A percentile compares a stretch with the other conserved stretches of the same genome.
Conservation (phyloP, 257 asterid species). For the Gardenia jasminoides region DNA sequence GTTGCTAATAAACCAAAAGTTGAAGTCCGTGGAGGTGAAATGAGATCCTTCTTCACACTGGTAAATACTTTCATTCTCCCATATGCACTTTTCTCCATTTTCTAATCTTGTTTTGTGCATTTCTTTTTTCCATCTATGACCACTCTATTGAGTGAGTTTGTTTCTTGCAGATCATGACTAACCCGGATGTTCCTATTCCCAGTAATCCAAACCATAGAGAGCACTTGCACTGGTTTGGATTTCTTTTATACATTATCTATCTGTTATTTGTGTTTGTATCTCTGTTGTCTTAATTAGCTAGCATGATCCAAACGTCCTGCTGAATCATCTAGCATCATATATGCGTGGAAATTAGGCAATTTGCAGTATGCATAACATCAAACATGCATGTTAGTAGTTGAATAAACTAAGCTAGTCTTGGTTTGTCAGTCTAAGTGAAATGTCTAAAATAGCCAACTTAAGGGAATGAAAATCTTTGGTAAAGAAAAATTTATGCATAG, state of each 20-base stretch:
- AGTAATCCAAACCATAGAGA: slow-evolving; percentile 49
- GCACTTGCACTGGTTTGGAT: slow-evolving; percentile 44
- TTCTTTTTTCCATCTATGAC: not conserved
- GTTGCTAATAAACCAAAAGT: slow-evolving; percentile 64
- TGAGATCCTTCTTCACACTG: slow-evolving; percentile 84
- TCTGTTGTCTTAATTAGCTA: no score
- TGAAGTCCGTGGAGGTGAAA: slow-evolving; percentile 71
- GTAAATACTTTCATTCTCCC: slow-evolving; percentile 24
- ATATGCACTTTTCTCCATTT: not conserved
- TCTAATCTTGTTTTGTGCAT: not conserved
- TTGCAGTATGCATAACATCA: not conserved
- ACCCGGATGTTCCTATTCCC: slow-evolving; percentile 49
- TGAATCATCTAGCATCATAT: no score
- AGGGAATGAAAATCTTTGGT: not conserved
- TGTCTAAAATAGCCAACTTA: not conserved
- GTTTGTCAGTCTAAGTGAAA: no score
- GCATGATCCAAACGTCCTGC: no score
- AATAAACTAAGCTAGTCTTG: not conserved
- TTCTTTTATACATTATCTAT: no score
- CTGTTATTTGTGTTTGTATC: no score
- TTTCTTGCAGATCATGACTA: slow-evolving; percentile 39
- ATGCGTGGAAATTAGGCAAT: not conserved
- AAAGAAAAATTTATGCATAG: not conserved
- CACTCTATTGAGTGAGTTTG: not conserved
- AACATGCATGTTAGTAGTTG: not conserved